phyloP scores from a whole-genome alignment of 83 land plant genomes.

The Picea abies region DNA sequence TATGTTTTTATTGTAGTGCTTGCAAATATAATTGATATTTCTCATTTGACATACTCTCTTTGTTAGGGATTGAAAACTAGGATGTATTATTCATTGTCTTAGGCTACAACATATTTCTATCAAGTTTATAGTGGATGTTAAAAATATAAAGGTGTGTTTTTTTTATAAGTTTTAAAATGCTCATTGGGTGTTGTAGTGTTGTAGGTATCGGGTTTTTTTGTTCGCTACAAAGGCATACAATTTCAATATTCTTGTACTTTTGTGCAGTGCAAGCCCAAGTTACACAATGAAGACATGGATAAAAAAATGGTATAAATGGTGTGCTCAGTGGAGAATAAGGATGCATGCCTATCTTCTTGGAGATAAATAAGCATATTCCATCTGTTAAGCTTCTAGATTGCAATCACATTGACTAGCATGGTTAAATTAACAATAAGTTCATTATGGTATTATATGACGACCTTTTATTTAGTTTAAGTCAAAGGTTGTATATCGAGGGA shows the following conservation, averaged over 20 bases:
- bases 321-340: constrained; percentile 82
- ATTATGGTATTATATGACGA: too few species aligned
- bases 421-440: too few species aligned
- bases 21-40: too few species aligned
- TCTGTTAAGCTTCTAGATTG: too few species aligned
- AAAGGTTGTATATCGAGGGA: too few species aligned
- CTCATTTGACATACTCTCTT: not conserved
- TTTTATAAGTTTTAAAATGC: not conserved
- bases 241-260: not conserved
- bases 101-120: constrained; percentile 59
- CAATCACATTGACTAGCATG: too few species aligned
- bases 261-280: constrained; percentile 30
- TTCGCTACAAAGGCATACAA: not conserved
- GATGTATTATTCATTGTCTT: not conserved
- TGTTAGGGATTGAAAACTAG: too few species aligned
- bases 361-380: constrained; percentile 28
- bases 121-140: constrained; percentile 64
- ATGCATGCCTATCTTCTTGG: constrained; percentile 87
- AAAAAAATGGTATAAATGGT: constrained; percentile 76
- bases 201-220: not conserved
- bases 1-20: too few species aligned
- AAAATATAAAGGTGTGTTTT: constrained; percentile 35
- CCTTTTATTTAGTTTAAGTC: too few species aligned
- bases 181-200: not conserved
- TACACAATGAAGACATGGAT: constrained; percentile 39